Evolutionary conservation across 768 basidiomycete genomes (phyloP), one percentile per base, ranked within the genome.

Genomic region (Tulasnella sp.): DNA sequence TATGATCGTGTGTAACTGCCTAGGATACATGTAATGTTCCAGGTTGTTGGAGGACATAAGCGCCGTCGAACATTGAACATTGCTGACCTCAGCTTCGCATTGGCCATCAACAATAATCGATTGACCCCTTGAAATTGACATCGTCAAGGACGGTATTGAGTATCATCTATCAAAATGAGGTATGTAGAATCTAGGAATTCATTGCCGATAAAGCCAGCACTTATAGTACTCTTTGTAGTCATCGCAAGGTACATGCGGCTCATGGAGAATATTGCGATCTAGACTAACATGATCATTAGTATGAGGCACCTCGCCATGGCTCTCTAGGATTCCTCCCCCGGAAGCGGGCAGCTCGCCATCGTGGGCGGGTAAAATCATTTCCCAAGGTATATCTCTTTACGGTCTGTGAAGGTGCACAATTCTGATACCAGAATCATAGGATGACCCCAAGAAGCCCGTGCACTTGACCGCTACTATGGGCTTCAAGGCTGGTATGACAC

Each of bases 401-500:
- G 21, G 7, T 38, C 34, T 38, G 5, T 38, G 7, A 5, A 15
- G 34, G 15, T 7, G 15, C 34, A 38, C 48, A 27, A 42, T 38
- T 30, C 29, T 44, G 49, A 61, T 52, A 42, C 52, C 54, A 27
- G 34, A 27, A 34, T 54, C 44, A 30, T 62, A 96, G 94, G 96
- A 99, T 83, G 94, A 99, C 80, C 83, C 92, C 76, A 97, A 92
- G 80, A 96, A 96, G 75, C 92, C 90, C 59, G 92, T 94, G 62
- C 96, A 99, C 77, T 80, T 99, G 75, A 99, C 96, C 68, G 96
- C 96, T n/a, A 78, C 87, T 71, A 82, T 99, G 84, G 96, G 94
- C 67, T 99, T 97, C 86, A 99, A 99, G 83, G 96, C 96, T 65
- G 96, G 96, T 68, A 98, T 98, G 94, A 97, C 92, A 74, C 96